Evolutionary conservation across 2,329 filamentous ascomycete species (phyloP), one percentile per base, ranked within the genome.

Genomic region (Microsporum canis): DNA sequence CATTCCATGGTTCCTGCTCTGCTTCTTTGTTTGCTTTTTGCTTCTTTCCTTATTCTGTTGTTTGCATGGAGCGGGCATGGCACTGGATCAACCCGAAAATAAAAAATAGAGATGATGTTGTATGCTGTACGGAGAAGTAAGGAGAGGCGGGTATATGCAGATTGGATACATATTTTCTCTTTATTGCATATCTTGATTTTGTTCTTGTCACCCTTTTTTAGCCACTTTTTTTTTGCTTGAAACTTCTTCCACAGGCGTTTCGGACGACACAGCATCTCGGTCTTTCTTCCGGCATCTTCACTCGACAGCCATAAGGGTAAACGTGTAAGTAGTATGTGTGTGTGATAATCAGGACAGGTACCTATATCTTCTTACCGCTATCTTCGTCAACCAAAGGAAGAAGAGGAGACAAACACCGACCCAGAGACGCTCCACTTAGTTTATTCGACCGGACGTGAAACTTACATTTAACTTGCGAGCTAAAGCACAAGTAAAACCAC

Each of bases 51-150:
- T 31, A 31, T 51, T 51, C n/a, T 51, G 10, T 51, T 51, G 31
- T 53, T 53, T 53, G 49, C 49, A 53, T 53, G 49, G 29, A 53
- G 49, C 49, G 49, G 49, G 49, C 49, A 53, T 53, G 49, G 49
- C 29, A 53, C 49, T 53, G 49, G 49, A 53, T 53, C 29, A 53
- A 53, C 33, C 27, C 49, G 49, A 53, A n/a, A 53, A 53, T 10
- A 53, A 53, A 53, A 53, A 33, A 53, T 31, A 53, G 49, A 53
- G 49, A 33, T 12, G 31, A 53, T 23, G 49, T 27, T 53, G 49
- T 53, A 53, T 53, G 49, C 49, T 53, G 49, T 53, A 53, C n/a
- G 45, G 23, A n/a, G 49, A 12, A 33, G 27, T 27, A 12, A 53
- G 31, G n/a, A n/a, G n/a, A 3, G 27, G 27, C n/a, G 12, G 49